phyloP scores from a whole-genome alignment of 202 grass and related monocot species.

The Cymbopogon flexuosus region DNA sequence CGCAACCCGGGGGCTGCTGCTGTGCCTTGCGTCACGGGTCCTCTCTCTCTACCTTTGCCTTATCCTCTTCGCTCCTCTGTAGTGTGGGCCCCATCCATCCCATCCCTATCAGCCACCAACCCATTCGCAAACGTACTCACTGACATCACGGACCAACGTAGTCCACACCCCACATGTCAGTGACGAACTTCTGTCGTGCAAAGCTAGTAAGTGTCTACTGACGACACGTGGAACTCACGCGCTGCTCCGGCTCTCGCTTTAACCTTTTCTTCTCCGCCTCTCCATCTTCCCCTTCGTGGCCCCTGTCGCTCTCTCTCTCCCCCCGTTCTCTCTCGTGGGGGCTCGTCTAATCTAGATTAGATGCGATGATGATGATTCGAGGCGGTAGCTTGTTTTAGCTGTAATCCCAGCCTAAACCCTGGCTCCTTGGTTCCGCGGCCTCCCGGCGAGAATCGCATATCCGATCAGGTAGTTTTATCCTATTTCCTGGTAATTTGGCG shows the following conservation, averaged over 20 bases:
- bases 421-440: neutral
- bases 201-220: too few relatives aligned
- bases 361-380: neutral
- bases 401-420: neutral
- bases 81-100: conserved; percentile 5
- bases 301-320: neutral
- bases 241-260: conserved; percentile 29
- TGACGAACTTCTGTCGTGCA: fast-evolving
- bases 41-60: conserved; percentile 25
- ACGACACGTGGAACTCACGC: conserved; percentile 30
- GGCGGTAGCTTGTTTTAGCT: neutral
- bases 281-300: neutral
- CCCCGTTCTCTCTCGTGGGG: neutral
- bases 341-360: conserved; percentile 14
- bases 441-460: neutral
- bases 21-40: conserved; percentile 15
- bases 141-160: fast-evolving
- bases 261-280: conserved; percentile 29
- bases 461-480: conserved; percentile 29
- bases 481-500: neutral
- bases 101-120: neutral
- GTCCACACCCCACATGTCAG: neutral
- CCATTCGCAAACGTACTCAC: fast-evolving
- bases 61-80: conserved; percentile 39
- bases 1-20: neutral